A percentile compares a stretch with the other conserved stretches of the same genome.
These are phyloP conservation scores for Globisporangium nagaii DNA, from an alignment of 352 stramenopile species.

Conservation along the genomic window DNA sequence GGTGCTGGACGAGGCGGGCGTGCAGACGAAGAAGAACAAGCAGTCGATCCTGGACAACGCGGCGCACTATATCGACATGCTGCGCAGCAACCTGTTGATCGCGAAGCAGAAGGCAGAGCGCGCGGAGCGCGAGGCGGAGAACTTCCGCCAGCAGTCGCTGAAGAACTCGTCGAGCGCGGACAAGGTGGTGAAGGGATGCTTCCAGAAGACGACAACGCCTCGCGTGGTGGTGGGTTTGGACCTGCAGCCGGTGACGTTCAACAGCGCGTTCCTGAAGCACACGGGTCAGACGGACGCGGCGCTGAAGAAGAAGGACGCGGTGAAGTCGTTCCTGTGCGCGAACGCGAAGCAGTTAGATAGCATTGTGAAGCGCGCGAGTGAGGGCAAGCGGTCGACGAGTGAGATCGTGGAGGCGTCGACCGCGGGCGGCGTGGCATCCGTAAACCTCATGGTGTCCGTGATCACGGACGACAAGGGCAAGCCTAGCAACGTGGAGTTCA, in stretches of 20 bases:
- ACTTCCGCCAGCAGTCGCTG: slow-evolving; percentile 32
- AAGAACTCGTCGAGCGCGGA: slow-evolving; percentile 17
- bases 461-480: slow-evolving; percentile 42
- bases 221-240: slow-evolving; percentile 52
- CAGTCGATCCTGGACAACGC: slow-evolving; percentile 72
- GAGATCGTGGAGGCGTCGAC: slow-evolving; percentile 24
- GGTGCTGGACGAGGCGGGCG: slow-evolving; percentile 51
- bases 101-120: slow-evolving; percentile 55
- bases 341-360: slow-evolving; percentile 37
- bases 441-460: slow-evolving; percentile 49
- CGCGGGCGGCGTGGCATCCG: slow-evolving; percentile 18
- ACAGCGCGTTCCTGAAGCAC: slow-evolving; percentile 51
- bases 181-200: slow-evolving; percentile 34
- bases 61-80: slow-evolving; percentile 63
- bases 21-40: slow-evolving; percentile 81
- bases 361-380: slow-evolving; percentile 37
- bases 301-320: slow-evolving; percentile 54
- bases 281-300: slow-evolving; percentile 35
- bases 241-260: slow-evolving; percentile 52
- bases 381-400: slow-evolving; percentile 39
- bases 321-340: slow-evolving; percentile 42
- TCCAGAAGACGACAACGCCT: slow-evolving; percentile 58
- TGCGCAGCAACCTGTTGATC: slow-evolving; percentile 52
- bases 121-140: slow-evolving; percentile 45
- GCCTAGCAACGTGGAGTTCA: slow-evolving; percentile 57